Base-by-base conservation (phyloP, 441 rosid genomes). In the Syzygium malaccense region DNA sequence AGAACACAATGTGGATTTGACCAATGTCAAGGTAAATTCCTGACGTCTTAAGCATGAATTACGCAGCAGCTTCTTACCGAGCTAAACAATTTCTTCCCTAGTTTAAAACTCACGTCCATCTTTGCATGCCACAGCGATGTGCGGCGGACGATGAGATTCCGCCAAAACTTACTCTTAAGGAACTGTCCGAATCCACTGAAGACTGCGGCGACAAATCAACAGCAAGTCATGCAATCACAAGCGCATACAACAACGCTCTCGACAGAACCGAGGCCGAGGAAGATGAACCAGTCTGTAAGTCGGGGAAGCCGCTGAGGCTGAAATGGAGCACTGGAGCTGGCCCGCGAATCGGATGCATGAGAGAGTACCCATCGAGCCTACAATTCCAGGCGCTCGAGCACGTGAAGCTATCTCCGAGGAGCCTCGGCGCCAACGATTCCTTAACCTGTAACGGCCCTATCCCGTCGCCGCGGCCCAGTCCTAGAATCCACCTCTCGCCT, bases 391-490 rank as follows among this genome's bases (percentile, higher is more conserved):
- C 99, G 53, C 94, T 96, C 55, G 96, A 95, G 88, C 96, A 95
- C 86, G 95, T 95, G 87, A 94, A 93, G 75, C 88, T 96, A 13
- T 95, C 98, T 23, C 98, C 97, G 7, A 91, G 94, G 41, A 41
- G 83, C 83, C 49, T 45, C 18, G 89, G 94, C 18, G 88, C 91
- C 19, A 90, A 89, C 53, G 92, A 94, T 5, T 79, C 88, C 0
- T 3, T 86, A 4, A 84, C 88, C 32, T 87, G 88, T 14, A 92
- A 91, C 30, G 98, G 98, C 8, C 99, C 99, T 14, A 94, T 98
- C 62, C 99, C 99, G 3, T 98, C 99, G 4, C 99, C 98, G 6
- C 55, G 99, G 87, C 99, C 99, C 6, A 95, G 97, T 86, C 96
- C 98, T 68, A 93, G 91, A 85, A 90, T 96, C 57, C 94, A 91